A percentile compares a stretch with the other conserved stretches of the same genome.
Evolutionary conservation across 2,329 filamentous ascomycete species (phyloP).

Genomic region (Xylariales sp.): DNA sequence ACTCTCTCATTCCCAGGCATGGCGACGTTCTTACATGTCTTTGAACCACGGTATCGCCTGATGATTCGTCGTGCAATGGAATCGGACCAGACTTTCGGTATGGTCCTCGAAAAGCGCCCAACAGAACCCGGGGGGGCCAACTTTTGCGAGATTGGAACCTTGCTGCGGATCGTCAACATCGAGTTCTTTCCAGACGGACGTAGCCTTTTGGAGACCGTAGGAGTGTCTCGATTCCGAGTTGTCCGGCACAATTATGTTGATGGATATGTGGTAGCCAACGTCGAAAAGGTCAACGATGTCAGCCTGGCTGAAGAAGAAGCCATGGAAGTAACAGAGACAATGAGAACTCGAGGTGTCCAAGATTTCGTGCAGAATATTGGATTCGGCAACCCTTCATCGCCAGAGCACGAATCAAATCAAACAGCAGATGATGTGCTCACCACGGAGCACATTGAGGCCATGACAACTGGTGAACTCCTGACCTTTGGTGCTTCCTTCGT

Average conservation of each 20-base stretch:
- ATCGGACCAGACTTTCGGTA: constrained; percentile 73
- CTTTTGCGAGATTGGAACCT: constrained; percentile 73
- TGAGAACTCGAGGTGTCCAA: constrained; percentile 14
- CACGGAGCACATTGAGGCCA: constrained; percentile 38
- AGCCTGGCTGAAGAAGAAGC: constrained; percentile 74
- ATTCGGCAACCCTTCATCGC: background rate
- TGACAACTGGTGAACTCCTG: constrained; percentile 70
- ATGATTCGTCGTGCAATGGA: constrained; percentile 80
- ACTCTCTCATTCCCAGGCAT: constrained; percentile 77
- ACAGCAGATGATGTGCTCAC: constrained; percentile 10
- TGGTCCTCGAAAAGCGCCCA: constrained; percentile 67
- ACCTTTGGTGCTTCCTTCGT: constrained; percentile 64
- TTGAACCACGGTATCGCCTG: constrained; percentile 85
- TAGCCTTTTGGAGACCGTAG: constrained; percentile 74
- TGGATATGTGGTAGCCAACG: constrained; percentile 72
- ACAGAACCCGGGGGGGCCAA: constrained; percentile 22
- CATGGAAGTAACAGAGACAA: constrained; percentile 66
- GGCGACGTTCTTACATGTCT: constrained; percentile 86
- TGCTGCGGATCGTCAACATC: constrained; percentile 70
- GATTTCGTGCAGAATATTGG: constrained; percentile 18
- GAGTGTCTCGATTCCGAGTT: constrained; percentile 73
- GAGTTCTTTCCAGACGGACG: constrained; percentile 75
- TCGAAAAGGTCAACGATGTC: constrained; percentile 79
- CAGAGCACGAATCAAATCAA: background rate
- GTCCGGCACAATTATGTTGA: constrained; percentile 61